Evolutionary conservation across 257 asterid species (phyloP).

Genomic region (Voacanga thouarsii): DNA sequence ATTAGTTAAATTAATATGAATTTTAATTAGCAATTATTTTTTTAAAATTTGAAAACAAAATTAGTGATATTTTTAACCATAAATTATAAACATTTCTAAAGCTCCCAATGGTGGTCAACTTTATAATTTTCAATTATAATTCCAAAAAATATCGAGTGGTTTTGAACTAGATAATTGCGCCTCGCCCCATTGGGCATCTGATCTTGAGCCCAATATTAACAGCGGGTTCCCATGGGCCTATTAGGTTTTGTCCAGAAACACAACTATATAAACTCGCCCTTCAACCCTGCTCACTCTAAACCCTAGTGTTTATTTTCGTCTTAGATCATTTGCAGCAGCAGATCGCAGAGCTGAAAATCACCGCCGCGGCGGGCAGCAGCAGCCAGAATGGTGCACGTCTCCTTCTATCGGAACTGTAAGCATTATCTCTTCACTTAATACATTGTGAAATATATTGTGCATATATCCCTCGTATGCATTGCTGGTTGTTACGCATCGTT

Average conservation of each 20-base stretch:
- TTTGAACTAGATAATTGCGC: too few species aligned
- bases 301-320: not conserved
- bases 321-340: not conserved
- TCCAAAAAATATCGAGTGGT: too few species aligned
- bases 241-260: slow-evolving; percentile 8
- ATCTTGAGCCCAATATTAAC: not conserved
- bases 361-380: not conserved
- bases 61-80: too few species aligned
- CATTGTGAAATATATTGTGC: not conserved
- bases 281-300: not conserved
- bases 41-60: too few species aligned
- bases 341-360: not conserved
- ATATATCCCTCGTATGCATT: not conserved
- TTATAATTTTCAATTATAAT: too few species aligned
- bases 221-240: not conserved
- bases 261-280: not conserved
- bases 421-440: not conserved
- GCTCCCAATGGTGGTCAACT: too few species aligned
- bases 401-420: slow-evolving; percentile 44
- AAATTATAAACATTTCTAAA: too few species aligned
- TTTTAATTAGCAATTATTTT: too few species aligned
- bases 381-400: slow-evolving; percentile 35
- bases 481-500: not conserved
- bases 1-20: too few species aligned
- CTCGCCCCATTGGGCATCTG: not conserved